Conservation (phyloP, 495 filamentous ascomycete species). For the Penicillium malachiteum region DNA sequence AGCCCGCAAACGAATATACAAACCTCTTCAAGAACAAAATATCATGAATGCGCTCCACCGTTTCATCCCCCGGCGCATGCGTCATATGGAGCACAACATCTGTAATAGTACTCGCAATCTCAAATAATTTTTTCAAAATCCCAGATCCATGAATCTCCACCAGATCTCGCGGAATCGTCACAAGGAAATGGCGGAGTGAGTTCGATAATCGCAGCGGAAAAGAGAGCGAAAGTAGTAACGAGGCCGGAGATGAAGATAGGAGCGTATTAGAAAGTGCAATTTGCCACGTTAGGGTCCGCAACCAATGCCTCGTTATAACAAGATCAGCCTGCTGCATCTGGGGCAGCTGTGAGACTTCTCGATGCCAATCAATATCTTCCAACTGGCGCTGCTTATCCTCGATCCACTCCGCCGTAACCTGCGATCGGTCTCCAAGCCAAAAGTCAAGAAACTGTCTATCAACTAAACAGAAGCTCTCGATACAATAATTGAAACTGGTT, state of each 20-base stretch:
- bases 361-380: slow-evolving; percentile 27
- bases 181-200: slow-evolving; percentile 47
- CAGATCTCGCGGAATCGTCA: slow-evolving; percentile 40
- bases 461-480: slow-evolving; percentile 25
- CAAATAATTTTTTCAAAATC: slow-evolving; percentile 57
- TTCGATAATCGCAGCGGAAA: slow-evolving; percentile 53
- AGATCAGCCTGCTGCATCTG: slow-evolving; percentile 53
- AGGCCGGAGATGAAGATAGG: slow-evolving; percentile 36
- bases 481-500: slow-evolving; percentile 22
- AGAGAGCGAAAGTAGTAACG: slow-evolving; percentile 46
- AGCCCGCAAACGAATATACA: slow-evolving; percentile 26
- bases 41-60: slow-evolving; percentile 28
- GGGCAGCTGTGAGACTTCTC: slow-evolving; percentile 30
- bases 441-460: slow-evolving; percentile 24
- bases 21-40: slow-evolving; percentile 31
- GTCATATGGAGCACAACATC: slow-evolving; percentile 47
- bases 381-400: slow-evolving; percentile 28
- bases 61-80: slow-evolving; percentile 25
- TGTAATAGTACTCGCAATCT: slow-evolving; percentile 54
- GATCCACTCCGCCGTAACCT: slow-evolving; percentile 27
- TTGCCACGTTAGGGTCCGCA: slow-evolving; percentile 53
- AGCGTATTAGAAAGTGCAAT: slow-evolving; percentile 51
- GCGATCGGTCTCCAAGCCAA: slow-evolving; percentile 27
- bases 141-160: slow-evolving; percentile 56
- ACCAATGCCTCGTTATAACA: slow-evolving; percentile 55